Evolutionary conservation across 106 monocot genomes (phyloP), one percentile per base, ranked within the genome.

Genomic region (Allium sativum): DNA sequence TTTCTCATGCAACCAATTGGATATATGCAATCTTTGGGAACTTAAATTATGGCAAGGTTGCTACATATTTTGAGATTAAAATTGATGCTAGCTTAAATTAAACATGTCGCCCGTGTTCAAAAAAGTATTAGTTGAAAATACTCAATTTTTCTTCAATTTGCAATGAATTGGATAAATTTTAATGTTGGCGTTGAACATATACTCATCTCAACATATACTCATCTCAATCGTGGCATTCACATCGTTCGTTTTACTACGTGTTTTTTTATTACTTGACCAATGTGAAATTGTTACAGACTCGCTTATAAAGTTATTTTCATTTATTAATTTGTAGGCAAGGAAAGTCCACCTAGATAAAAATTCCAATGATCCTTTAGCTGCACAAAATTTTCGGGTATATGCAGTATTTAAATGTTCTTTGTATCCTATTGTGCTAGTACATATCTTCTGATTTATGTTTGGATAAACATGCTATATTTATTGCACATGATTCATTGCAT

Each of bases 341-440:
- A 52, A 71, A 56, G 63, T 71, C 43, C 71, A 71, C 63, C 71
- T 62, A 40, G 71, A 71, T 56, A 62, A 62, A 48, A 62, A 62
- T 62, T 46, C 62, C 10, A 62, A 62, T 48, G 62, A 62, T 62
- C 62, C 71, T n/a, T 63, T 55, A 31, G 71, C 71, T 12, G 71
- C 62, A 55, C 71, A 71, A 40, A 71, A 71, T 63, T 71, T 71
- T 64, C 71, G 63, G 71, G 71, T 55, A 71, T 61, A 55, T 64
- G 21, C 16, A 12, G 7, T 43, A 47, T 45, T 62, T 46, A 20
- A 46, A 12, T 47, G 22, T 12, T 62, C 40, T 2, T 31, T 5
- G 5, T 31, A 31, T 31, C 31, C 31, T 62, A 12, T 21, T 46
- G 4, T 48, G 46, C 1, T 12, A 44, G 42, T 18, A 61, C 44